Evolutionary conservation across 169 alveolate genomes (phyloP).

Genomic region (Plasmodium gonderi): DNA sequence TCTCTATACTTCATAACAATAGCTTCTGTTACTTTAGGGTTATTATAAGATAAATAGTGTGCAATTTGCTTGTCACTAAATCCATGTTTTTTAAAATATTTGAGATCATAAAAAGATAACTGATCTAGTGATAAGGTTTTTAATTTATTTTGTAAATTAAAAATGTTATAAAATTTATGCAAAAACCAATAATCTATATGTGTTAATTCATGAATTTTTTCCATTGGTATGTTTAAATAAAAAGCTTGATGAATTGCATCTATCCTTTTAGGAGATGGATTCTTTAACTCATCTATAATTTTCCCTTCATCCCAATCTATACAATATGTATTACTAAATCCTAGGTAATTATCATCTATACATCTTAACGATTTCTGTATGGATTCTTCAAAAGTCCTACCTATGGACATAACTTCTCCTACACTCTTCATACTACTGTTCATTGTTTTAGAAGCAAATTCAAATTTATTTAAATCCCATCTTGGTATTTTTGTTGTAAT

Average conservation of each 20-base stretch:
- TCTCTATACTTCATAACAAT: conserved; percentile 81
- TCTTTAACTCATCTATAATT: conserved; percentile 73
- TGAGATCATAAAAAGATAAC: conserved; percentile 74
- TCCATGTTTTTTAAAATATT: conserved; percentile 81
- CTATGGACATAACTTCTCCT: conserved; percentile 93
- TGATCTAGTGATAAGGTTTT: conserved; percentile 21
- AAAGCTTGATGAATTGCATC: conserved; percentile 90
- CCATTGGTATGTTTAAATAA: conserved; percentile 83
- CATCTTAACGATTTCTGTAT: conserved; percentile 91
- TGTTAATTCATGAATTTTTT: conserved; percentile 84
- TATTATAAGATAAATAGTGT: conserved; percentile 31
- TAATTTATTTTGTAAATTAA: conserved; percentile 54
- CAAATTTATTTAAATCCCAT: conserved; percentile 91
- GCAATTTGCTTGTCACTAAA: conserved; percentile 87
- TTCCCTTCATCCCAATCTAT: conserved; percentile 74
- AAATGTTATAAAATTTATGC: conserved; percentile 83
- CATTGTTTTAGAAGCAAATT: conserved; percentile 83
- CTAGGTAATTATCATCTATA: conserved; percentile 79
- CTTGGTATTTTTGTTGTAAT: conserved; percentile 90
- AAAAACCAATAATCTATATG: conserved; percentile 91
- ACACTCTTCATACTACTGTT: conserved; percentile 92
- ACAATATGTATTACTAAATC: conserved; percentile 78
- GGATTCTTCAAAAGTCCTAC: conserved; percentile 92
- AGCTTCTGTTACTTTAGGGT: conserved; percentile 76
- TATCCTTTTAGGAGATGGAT: conserved; percentile 84